Evolutionary conservation across 2,329 filamentous ascomycete genomes (phyloP).

Genomic region (Penicillium fuscoglaucum): DNA sequence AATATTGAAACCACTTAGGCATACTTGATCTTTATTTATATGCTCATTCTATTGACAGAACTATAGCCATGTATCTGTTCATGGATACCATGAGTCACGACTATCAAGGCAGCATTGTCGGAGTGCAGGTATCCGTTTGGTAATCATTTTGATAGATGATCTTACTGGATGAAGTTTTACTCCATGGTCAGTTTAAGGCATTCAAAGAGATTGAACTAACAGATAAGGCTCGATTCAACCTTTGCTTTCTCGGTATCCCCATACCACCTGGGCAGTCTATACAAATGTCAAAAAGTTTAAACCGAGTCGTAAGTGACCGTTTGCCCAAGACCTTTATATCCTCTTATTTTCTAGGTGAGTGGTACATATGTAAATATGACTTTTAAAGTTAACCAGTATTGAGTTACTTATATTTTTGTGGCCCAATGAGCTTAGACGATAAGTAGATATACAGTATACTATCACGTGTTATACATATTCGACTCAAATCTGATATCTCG

Average conservation of each 20-base stretch:
- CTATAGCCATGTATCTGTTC: neutral
- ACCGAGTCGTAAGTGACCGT: neutral
- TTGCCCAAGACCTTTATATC: neutral
- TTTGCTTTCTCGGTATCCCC: neutral
- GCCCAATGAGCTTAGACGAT: neutral
- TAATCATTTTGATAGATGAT: neutral
- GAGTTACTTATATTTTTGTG: too few species aligned
- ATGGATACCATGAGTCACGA: neutral
- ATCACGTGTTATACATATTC: too few species aligned
- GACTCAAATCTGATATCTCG: too few species aligned
- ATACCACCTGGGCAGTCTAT: neutral
- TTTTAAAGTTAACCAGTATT: too few species aligned
- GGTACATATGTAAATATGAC: too few species aligned
- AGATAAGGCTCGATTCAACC: too few species aligned
- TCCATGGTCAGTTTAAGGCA: neutral
- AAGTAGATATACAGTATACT: neutral
- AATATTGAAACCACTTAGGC: neutral
- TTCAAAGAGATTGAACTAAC: neutral
- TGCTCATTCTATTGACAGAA: too few species aligned
- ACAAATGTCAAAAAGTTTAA: too few species aligned
- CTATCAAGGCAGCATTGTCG: slow-evolving; percentile 4
- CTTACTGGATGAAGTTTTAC: neutral
- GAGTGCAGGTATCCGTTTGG: slow-evolving; percentile 2
- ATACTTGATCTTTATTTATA: neutral
- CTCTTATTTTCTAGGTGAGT: neutral